Evolutionary conservation across 176 grass and related monocot species (phyloP).

Genomic region (Bromus sterilis): DNA sequence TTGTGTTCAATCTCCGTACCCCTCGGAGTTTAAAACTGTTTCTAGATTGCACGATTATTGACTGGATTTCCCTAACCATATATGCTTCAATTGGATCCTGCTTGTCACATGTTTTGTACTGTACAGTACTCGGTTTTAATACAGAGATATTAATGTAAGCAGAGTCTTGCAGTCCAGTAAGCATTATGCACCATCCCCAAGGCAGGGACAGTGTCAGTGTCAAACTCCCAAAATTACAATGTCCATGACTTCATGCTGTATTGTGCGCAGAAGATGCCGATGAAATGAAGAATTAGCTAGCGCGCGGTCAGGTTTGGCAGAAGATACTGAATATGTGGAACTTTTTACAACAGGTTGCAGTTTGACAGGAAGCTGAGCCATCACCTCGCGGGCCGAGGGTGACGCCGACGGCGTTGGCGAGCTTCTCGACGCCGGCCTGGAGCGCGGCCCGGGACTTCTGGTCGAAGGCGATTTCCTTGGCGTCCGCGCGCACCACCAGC

Average conservation of each 20-base stretch:
- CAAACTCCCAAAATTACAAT: background rate
- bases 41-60: background rate
- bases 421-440: slow-evolving; percentile 63
- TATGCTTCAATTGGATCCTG: background rate
- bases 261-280: background rate
- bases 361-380: background rate
- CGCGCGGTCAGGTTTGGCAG: background rate
- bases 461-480: slow-evolving; percentile 71
- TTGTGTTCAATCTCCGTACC: background rate
- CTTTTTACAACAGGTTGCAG: background rate
- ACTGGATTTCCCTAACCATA: background rate
- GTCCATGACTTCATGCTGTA: background rate
- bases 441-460: slow-evolving; percentile 46
- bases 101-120: background rate
- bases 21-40: background rate
- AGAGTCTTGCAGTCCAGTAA: background rate
- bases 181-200: background rate
- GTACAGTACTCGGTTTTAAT: background rate
- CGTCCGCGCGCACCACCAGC: slow-evolving; percentile 38
- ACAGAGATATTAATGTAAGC: background rate
- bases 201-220: background rate
- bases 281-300: background rate
- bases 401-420: slow-evolving; percentile 64
- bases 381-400: slow-evolving; percentile 69
- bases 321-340: background rate